phyloP scores from a whole-genome alignment of 176 grass and related monocot genomes.

The Dactylis glomerata region DNA sequence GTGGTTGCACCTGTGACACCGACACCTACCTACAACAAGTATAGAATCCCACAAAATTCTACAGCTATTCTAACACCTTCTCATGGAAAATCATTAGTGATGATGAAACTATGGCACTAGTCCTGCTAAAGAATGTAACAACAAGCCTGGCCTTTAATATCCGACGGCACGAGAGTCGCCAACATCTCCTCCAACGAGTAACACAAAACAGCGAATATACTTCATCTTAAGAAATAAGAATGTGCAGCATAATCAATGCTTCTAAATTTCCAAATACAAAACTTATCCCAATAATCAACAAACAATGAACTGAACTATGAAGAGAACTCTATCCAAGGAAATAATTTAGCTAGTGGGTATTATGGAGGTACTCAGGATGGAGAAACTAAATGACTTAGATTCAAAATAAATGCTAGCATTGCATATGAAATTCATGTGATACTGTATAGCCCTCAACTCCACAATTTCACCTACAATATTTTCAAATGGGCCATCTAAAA shows the following conservation, averaged over 20 bases:
- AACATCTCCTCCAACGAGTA: too few species aligned
- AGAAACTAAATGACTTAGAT: background rate
- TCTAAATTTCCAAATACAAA: background rate
- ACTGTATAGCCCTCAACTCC: background rate
- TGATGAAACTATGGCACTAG: too few species aligned
- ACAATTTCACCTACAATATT: background rate
- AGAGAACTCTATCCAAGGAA: background rate
- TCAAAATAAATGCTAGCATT: background rate
- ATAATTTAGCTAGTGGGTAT: background rate
- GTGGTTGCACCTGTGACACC: too few species aligned
- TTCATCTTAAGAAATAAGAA: too few species aligned
- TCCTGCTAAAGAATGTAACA: too few species aligned
- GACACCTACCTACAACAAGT: too few species aligned
- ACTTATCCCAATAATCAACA: background rate
- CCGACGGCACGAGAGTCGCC: too few species aligned
- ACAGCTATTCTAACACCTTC: slow-evolving; percentile 19
- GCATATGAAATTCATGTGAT: background rate
- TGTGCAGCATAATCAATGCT: background rate
- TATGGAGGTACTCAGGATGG: background rate
- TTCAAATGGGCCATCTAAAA: background rate
- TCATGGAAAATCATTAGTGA: too few species aligned
- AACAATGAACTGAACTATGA: background rate
- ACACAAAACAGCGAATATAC: too few species aligned
- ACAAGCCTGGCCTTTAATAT: too few species aligned
- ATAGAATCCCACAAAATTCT: too few species aligned